Percentiles rank a stretch among this genome's conserved stretches.
phyloP scores from a whole-genome alignment of 768 basidiomycete species.

The Lentinula aciculospora region DNA sequence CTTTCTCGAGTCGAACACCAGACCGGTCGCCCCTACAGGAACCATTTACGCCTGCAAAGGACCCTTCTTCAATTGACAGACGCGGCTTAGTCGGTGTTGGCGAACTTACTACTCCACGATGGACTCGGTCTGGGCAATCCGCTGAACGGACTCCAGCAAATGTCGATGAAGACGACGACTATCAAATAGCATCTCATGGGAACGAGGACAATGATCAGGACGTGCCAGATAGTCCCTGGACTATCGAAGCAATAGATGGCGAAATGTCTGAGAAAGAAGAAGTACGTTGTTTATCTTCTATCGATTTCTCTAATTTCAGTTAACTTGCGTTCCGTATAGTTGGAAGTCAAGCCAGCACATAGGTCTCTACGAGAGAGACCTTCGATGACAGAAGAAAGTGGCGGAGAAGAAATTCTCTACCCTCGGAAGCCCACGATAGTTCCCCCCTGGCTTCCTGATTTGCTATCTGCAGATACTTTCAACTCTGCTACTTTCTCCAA shows the following conservation, averaged over 20 bases:
- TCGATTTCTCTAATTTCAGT: not conserved
- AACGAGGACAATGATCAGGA: constrained; percentile 41
- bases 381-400: constrained; percentile 78
- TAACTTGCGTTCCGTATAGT: constrained; percentile 23
- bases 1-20: constrained; percentile 50
- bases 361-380: constrained; percentile 52
- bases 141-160: constrained; percentile 27
- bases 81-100: constrained; percentile 89
- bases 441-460: constrained; percentile 11
- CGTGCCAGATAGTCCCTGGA: constrained; percentile 78
- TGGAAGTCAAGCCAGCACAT: constrained; percentile 34
- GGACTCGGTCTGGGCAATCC: constrained; percentile 54
- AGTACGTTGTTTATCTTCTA: constrained; percentile 30
- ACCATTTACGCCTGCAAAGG: constrained; percentile 67
- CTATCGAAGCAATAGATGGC: constrained; percentile 81
- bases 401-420: constrained; percentile 87
- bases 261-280: constrained; percentile 69
- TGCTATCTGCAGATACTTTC: constrained; percentile 11
- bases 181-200: constrained; percentile 35
- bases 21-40: constrained; percentile 45
- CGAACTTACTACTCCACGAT: constrained; percentile 94
- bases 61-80: constrained; percentile 80
- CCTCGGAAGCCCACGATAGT: constrained; percentile 51
- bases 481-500: constrained; percentile 18
- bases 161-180: constrained; percentile 27